A percentile compares a stretch with the other conserved stretches of the same genome.
phyloP scores from a whole-genome alignment of 1,284 basidiomycete genomes.

The Papiliotrema flavescens region DNA sequence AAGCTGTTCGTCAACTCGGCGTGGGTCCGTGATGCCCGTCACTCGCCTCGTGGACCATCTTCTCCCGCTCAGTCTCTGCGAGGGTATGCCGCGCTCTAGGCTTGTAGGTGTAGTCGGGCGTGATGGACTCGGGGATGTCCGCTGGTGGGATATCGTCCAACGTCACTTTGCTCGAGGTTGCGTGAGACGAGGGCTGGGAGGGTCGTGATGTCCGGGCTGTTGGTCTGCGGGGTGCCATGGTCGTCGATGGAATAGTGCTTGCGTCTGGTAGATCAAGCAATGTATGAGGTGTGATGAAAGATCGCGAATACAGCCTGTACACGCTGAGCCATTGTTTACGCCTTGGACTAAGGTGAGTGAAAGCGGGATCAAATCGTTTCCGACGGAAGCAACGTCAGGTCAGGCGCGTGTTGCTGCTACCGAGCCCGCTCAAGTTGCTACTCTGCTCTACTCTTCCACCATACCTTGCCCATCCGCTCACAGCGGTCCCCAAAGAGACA shows the following conservation, averaged over 20 bases:
- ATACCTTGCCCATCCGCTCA: neutral
- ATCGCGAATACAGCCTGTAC: neutral
- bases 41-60: constrained; percentile 35
- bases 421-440: too few species aligned
- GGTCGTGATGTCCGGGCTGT: constrained; percentile 2
- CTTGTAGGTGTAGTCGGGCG: constrained; percentile 27
- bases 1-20: constrained; percentile 20
- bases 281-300: neutral
- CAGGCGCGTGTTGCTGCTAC: too few species aligned
- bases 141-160: constrained; percentile 26
- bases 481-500: neutral
- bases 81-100: constrained; percentile 8
- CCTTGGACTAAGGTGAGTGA: neutral
- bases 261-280: too few species aligned
- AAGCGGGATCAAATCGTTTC: neutral
- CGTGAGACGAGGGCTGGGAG: constrained; percentile 4
- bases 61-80: constrained; percentile 28
- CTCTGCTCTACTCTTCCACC: neutral
- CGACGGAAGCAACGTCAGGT: neutral
- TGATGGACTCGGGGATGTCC: constrained; percentile 31
- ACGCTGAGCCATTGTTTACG: neutral
- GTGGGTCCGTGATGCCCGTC: neutral
- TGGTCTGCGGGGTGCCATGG: neutral
- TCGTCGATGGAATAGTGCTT: neutral
- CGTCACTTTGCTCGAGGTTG: constrained; percentile 28